phyloP scores from a whole-genome alignment of 2,329 filamentous ascomycete species.

The Aureobasidium leucospermi region DNA sequence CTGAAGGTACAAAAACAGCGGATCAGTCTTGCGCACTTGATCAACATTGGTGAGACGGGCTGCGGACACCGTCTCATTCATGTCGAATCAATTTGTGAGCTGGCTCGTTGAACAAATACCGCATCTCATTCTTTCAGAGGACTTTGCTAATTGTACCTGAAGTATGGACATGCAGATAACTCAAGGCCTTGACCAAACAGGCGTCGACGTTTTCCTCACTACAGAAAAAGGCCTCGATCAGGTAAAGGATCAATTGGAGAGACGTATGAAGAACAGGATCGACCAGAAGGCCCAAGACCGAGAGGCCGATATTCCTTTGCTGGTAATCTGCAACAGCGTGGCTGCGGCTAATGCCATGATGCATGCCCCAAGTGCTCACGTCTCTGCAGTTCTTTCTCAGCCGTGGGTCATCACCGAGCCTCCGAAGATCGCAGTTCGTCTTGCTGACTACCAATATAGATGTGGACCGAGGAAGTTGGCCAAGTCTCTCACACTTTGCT shows the following conservation, averaged over 20 bases:
- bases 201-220: constrained; percentile 9
- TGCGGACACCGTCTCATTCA: too few species aligned
- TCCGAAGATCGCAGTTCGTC: neutral
- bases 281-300: neutral
- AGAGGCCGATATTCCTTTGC: neutral
- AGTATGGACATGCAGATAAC: constrained; percentile 11
- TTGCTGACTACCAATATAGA: neutral
- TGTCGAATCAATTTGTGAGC: too few species aligned
- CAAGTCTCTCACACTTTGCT: constrained; percentile 15
- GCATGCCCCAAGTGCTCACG: neutral
- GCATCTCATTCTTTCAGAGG: too few species aligned
- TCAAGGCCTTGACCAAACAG: neutral
- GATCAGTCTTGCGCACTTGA: too few species aligned
- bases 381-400: neutral
- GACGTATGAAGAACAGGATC: neutral
- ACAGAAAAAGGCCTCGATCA: constrained; percentile 5
- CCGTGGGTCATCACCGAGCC: neutral
- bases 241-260: neutral
- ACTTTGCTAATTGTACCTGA: too few species aligned
- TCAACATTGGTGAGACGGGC: too few species aligned
- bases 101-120: too few species aligned
- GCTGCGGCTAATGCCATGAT: constrained; percentile 9
- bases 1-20: too few species aligned
- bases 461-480: constrained; percentile 18
- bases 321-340: constrained; percentile 10